These are phyloP conservation scores for Debaryomycetaceae sp. DNA, from an alignment of 1,139 yeast genomes.

Conservation along the genomic window DNA sequence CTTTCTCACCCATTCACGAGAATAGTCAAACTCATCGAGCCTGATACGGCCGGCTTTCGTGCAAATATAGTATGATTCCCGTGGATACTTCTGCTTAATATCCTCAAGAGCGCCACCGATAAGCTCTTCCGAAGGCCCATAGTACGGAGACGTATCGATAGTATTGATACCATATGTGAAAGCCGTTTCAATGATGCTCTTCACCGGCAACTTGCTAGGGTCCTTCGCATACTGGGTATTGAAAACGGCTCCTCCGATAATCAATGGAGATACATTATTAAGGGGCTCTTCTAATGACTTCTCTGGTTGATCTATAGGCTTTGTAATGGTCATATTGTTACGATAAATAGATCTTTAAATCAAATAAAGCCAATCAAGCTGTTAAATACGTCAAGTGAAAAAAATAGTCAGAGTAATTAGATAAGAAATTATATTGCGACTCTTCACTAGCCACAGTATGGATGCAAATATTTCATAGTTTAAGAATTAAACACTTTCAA, in stretches of 20 bases:
- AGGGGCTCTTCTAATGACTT: constrained; percentile 8
- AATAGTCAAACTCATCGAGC: constrained; percentile 71
- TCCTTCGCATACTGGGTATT: constrained; percentile 71
- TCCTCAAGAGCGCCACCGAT: constrained; percentile 62
- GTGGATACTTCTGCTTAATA: constrained; percentile 40
- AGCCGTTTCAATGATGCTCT: constrained; percentile 56
- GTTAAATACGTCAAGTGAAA: no score
- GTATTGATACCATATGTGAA: constrained; percentile 70
- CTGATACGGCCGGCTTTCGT: constrained; percentile 84
- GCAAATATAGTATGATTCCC: constrained; percentile 68
- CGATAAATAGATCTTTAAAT: no score
- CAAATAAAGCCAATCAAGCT: no score
- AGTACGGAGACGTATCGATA: constrained; percentile 88
- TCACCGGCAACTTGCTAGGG: constrained; percentile 58
- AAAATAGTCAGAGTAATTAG: no score
- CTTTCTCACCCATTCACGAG: constrained; percentile 52
- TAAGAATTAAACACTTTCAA: background rate
- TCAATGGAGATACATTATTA: constrained; percentile 51
- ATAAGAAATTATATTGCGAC: background rate
- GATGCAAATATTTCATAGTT: background rate
- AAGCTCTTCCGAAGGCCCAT: constrained; percentile 81
- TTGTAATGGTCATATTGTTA: constrained; percentile 2
- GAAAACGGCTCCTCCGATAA: constrained; percentile 86
- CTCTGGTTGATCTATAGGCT: constrained; percentile 15
- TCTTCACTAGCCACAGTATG: background rate